Conservation (phyloP, 331 rosid genomes). For the Cydonia oblonga region DNA sequence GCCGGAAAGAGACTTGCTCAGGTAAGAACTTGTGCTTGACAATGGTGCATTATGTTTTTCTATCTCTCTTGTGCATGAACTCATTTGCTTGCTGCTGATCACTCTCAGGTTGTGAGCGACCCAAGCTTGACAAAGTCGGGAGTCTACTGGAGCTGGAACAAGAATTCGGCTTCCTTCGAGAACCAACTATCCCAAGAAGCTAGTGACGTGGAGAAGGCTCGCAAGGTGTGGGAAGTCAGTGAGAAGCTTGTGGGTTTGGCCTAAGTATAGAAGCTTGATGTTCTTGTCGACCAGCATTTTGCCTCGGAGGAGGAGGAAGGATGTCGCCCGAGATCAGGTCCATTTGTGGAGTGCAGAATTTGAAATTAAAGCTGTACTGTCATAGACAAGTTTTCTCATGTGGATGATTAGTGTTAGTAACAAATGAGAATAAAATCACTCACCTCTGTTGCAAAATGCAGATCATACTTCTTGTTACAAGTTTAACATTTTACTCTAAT, state of each 20-base stretch:
- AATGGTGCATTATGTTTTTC: neutral
- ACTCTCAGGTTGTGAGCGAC: slow-evolving; percentile 73
- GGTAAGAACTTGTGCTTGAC: slow-evolving; percentile 31
- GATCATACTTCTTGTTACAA: neutral
- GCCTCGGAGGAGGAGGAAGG: slow-evolving; percentile 17
- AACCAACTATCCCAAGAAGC: slow-evolving; percentile 90
- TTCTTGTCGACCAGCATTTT: neutral
- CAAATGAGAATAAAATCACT: slow-evolving; percentile 9
- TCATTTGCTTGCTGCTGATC: slow-evolving; percentile 3
- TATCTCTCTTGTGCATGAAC: neutral
- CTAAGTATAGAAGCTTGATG: slow-evolving; percentile 15
- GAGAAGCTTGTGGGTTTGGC: slow-evolving; percentile 98
- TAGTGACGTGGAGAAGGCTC: slow-evolving; percentile 78
- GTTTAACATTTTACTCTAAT: neutral
- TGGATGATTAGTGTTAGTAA: slow-evolving; percentile 20
- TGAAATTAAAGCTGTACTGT: slow-evolving; percentile 10
- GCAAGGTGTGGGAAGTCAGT: slow-evolving; percentile 87
- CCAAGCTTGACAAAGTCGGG: slow-evolving; percentile 97
- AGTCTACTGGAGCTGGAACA: slow-evolving; percentile 99
- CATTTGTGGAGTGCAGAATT: neutral
- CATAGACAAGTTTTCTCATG: slow-evolving; percentile 27
- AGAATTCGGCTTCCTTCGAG: slow-evolving; percentile 88
- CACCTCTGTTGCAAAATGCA: slow-evolving; percentile 9
- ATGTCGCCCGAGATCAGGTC: neutral
- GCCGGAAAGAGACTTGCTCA: slow-evolving; percentile 96